A percentile compares a stretch with the other conserved stretches of the same genome.
phyloP scores from a whole-genome alignment of 768 basidiomycete species.

The Leccinum subgranulosum region DNA sequence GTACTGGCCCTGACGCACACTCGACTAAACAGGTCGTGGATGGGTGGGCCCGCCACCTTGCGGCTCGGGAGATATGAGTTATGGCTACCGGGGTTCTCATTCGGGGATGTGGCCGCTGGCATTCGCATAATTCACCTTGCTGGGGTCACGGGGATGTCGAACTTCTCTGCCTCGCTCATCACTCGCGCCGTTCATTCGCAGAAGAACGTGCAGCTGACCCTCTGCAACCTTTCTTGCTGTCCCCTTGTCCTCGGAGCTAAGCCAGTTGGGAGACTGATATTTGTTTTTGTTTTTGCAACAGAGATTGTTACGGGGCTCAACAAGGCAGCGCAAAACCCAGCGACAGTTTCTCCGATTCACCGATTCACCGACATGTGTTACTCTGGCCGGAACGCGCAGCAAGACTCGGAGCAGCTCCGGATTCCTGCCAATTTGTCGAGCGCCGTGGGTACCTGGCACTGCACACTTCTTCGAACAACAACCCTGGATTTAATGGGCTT shows the following conservation, averaged over 20 bases:
- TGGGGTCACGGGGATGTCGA: conserved; percentile 17
- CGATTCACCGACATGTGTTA: conserved; percentile 9
- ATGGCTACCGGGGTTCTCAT: conserved; percentile 7
- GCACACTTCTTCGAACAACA: neutral
- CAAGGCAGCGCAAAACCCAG: conserved; percentile 15
- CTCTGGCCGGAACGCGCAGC: neutral
- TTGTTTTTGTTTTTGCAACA: conserved; percentile 21
- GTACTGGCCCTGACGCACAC: conserved; percentile 3
- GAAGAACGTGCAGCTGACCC: conserved; percentile 9
- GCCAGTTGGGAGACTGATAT: conserved; percentile 6
- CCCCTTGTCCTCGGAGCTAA: conserved; percentile 1
- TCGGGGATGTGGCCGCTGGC: conserved; percentile 8
- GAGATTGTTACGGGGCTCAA: neutral
- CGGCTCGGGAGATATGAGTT: conserved; percentile 6
- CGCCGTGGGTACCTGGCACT: neutral
- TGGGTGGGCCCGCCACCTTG: conserved; percentile 2
- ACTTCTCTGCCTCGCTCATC: conserved; percentile 22
- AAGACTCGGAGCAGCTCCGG: neutral
- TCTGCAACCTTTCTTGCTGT: conserved; percentile 1
- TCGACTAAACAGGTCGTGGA: conserved; percentile 4
- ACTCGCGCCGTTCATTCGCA: conserved; percentile 16
- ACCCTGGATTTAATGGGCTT: neutral
- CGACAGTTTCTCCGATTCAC: conserved; percentile 21
- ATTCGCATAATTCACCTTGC: conserved; percentile 6
- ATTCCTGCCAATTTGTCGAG: neutral